Evolutionary conservation across 2,329 filamentous ascomycete species (phyloP).

Genomic region (Truncatella angustata): DNA sequence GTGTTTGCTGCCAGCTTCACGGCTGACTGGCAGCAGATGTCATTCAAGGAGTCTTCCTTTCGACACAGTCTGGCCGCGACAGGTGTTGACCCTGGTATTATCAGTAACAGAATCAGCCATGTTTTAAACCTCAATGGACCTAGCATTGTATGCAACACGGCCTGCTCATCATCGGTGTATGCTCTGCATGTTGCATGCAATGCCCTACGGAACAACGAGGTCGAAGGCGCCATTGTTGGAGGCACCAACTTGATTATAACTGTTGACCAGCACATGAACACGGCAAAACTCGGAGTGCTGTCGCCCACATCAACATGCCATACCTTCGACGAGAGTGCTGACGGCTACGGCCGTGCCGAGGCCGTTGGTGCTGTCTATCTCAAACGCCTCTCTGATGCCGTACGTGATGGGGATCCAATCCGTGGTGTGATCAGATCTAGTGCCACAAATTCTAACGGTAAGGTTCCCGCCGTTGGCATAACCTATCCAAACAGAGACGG

Average conservation of each 20-base stretch:
- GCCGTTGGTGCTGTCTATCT: slow-evolving; percentile 18
- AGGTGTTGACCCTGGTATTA: slow-evolving; percentile 26
- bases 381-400: slow-evolving; percentile 18
- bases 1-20: slow-evolving; percentile 20
- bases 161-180: slow-evolving; percentile 35
- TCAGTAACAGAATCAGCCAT: slow-evolving; percentile 30
- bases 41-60: slow-evolving; percentile 12
- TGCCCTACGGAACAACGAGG: slow-evolving; percentile 27
- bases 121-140: slow-evolving; percentile 31
- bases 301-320: slow-evolving; percentile 29
- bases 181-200: slow-evolving; percentile 29
- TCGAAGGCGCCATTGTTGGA: slow-evolving; percentile 31
- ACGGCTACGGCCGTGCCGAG: slow-evolving; percentile 26
- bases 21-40: slow-evolving; percentile 17
- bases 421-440: slow-evolving; percentile 22
- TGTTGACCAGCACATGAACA: slow-evolving; percentile 25
- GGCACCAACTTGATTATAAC: slow-evolving; percentile 34
- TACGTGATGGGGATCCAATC: slow-evolving; percentile 19
- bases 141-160: slow-evolving; percentile 31
- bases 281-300: slow-evolving; percentile 29
- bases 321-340: slow-evolving; percentile 25
- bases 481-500: slow-evolving; percentile 21
- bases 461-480: slow-evolving; percentile 18
- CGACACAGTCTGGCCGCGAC: slow-evolving; percentile 15
- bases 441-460: slow-evolving; percentile 23